Evolutionary conservation across 257 asterid species (phyloP).

Genomic region (Scutellaria galericulata): DNA sequence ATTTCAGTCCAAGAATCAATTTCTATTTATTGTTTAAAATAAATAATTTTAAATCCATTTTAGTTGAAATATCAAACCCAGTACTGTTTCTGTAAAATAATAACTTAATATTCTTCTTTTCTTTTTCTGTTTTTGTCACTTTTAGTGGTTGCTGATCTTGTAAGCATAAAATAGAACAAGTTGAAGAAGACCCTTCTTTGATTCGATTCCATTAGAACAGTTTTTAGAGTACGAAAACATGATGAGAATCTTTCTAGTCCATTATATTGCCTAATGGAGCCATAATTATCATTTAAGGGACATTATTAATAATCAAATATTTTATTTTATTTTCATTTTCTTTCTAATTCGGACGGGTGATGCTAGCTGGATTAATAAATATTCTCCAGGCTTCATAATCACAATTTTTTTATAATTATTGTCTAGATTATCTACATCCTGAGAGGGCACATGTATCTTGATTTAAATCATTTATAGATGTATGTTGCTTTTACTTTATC

Average conservation of each 20-base stretch:
- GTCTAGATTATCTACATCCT: no score
- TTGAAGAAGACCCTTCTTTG: background rate
- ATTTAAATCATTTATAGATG: no score
- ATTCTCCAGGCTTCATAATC: no score
- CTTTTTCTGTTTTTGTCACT: background rate
- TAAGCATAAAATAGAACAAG: slow-evolving; percentile 19
- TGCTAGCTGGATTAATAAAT: no score
- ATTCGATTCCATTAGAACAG: slow-evolving; percentile 11
- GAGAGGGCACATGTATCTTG: no score
- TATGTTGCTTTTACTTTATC: no score
- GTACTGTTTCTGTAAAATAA: background rate
- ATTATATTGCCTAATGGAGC: background rate
- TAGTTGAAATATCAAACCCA: background rate
- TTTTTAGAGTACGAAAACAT: background rate
- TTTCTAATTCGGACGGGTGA: background rate
- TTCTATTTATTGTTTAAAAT: no score
- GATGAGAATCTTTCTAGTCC: background rate
- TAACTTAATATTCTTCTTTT: background rate
- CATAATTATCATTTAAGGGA: background rate
- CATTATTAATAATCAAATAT: background rate
- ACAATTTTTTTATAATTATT: no score
- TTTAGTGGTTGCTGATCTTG: slow-evolving; percentile 20
- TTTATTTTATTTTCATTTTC: no score
- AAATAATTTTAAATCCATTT: background rate
- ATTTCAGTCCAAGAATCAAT: no score